phyloP scores from a whole-genome alignment of 495 filamentous ascomycete species.

The Tuber melanosporum region DNA sequence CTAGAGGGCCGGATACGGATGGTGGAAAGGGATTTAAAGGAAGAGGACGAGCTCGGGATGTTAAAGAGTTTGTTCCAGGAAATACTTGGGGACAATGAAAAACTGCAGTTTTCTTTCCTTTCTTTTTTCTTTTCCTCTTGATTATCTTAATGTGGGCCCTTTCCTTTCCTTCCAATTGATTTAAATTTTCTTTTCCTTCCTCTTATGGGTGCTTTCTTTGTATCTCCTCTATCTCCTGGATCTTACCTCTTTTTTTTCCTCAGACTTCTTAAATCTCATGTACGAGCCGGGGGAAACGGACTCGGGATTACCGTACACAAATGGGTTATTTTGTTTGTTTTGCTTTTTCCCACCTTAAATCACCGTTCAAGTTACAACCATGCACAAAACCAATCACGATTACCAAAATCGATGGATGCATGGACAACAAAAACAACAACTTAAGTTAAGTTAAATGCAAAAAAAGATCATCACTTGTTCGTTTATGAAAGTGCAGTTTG shows the following conservation, averaged over 20 bases:
- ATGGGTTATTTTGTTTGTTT: not conserved
- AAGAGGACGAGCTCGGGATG: constrained; percentile 1
- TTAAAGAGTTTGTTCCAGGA: not conserved
- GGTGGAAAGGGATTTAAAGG: constrained; percentile 30
- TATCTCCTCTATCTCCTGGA: not conserved
- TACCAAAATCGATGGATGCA: not conserved
- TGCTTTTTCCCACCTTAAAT: not conserved
- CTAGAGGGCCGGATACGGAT: constrained; percentile 31
- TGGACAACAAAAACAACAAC: not conserved
- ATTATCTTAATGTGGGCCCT: not conserved
- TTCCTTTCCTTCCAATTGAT: not conserved
- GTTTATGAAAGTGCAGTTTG: not conserved
- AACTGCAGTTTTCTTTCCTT: not conserved
- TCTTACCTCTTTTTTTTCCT: not conserved
- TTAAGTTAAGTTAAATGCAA: not conserved
- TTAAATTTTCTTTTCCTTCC: not conserved
- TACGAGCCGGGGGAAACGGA: not conserved
- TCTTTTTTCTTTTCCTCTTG: not conserved
- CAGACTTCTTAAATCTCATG: not conserved
- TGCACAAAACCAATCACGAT: not conserved
- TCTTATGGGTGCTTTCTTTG: not conserved
- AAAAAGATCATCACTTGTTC: not conserved
- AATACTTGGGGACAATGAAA: not conserved
- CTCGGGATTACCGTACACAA: not conserved
- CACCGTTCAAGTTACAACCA: not conserved